Base-by-base conservation (phyloP, 805 yeast genomes). In the Myxozyma mucilagina region DNA sequence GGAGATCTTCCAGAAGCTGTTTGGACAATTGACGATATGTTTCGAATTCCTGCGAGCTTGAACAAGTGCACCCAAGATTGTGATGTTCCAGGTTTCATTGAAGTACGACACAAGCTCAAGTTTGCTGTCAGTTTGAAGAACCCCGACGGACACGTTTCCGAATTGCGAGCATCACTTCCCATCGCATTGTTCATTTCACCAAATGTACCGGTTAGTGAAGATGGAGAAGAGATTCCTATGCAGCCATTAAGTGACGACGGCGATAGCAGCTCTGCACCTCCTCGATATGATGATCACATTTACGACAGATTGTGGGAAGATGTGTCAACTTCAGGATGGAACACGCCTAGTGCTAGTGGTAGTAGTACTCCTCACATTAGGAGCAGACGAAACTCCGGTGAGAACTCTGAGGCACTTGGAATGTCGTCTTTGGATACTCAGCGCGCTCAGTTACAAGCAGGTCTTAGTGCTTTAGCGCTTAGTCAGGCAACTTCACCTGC, bases 101-200 rank as follows among this genome's bases (percentile, higher is more conserved):
- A 90, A 72, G 91, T 94, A 13, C 83, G 96, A 58, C 99, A 94
- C 76, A 92, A 91, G 75, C 75, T 94, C 59, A 87, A 90, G 69
- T 89, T 92, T 71, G 85, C 83, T 9, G 84, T 94, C 60, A 87
- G 90, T 1, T 79, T 94, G 65, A 74, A 84, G 44, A 93, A 94
- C 71, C 87, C 96, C 0, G 97, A 91, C 73, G 97, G 97, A 2
- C 98, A 93, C 71, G 85, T 87, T 2, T 90, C 97, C 0, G 97
- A 92, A 73, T 78, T 93, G 53, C 79, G 98, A 36, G 97, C 97
- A 0, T 87, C 97, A 0, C 77, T 93, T 64, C 98, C 98, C 0
- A 79, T 93, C 3, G 82, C 80, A 34, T 73, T 90, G 38, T 89
- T 87, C 73, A 86, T 90, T 31, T 82, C 87, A 4, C 97, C 98